Evolutionary conservation across 192 early-diverging fungal genomes (phyloP), one percentile per base, ranked within the genome.

Genomic region (Dimargaris xerosporica): DNA sequence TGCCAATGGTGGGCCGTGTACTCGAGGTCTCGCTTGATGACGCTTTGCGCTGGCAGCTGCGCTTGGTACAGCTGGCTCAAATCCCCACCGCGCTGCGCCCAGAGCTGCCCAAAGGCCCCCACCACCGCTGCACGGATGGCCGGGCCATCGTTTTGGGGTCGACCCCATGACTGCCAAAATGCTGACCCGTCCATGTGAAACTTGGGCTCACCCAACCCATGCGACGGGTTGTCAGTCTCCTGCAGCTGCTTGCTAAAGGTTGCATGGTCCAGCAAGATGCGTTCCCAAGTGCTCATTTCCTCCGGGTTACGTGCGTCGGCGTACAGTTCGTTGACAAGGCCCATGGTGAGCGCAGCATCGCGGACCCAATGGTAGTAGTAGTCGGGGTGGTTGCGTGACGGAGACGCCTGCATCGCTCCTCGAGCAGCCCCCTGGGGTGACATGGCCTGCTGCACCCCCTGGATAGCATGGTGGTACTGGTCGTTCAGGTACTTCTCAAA

Each of bases 321-420:
- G 30, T 69, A 64, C 28, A 67, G 60, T 67, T 75, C 66, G 21
- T 64, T 41, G 12, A 83, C 54, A n/a, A 74, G 77, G 60, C 65
- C 54, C 79, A 84, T 80, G 11, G 73, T 72, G 15, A 87, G 72
- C 7, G 78, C 83, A 17, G 81, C 65, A 46, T 88, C 86, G 10
- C 87, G 70, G 13, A 79, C 78, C 89, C 89, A 91, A 17, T 74
- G 54, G 50, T 86, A 91, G 46, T 75, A 91, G 74, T 91, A 91
- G 71, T 91, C 74, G 1, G 81, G 85, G 17, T 69, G 52, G 0
- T 29, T 23, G 16, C 65, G 66, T 19, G 72, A 73, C 0, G 75
- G 75, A 28, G 75, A 77, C 11, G 75, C 75, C 25, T 70, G 73
- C 6, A 77, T 62, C 0, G 75, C 69, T 11, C 75, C 75, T 28